Percentiles rank a stretch among this genome's conserved stretches.
These are phyloP conservation scores for Discostella pseudostelligera DNA, from an alignment of 108 stramenopile species.

Conservation along the genomic window DNA sequence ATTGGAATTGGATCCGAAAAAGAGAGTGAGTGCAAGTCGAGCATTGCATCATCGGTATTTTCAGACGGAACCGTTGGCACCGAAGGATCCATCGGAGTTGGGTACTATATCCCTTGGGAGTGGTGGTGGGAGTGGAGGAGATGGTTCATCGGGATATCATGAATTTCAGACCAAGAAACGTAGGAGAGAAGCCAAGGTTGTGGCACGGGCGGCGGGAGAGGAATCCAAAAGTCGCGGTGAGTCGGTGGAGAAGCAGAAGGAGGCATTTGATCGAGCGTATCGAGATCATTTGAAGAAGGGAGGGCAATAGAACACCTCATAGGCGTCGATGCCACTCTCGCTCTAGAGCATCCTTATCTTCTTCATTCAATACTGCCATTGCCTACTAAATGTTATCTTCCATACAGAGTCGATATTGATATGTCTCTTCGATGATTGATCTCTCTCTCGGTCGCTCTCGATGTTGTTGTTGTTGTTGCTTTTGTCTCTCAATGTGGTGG, in stretches of 20 bases:
- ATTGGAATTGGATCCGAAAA: conserved; percentile 77
- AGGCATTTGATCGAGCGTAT: conserved; percentile 70
- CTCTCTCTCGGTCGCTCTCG: too few species aligned
- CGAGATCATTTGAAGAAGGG: conserved; percentile 70
- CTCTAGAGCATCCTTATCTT: too few species aligned
- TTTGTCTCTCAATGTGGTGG: too few species aligned
- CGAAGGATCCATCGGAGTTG: conserved; percentile 64
- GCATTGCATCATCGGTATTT: conserved; percentile 73
- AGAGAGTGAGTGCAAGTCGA: conserved; percentile 60
- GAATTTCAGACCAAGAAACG: conserved; percentile 89
- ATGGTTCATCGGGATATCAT: conserved; percentile 57
- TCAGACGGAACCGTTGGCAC: conserved; percentile 59
- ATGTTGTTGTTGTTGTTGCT: too few species aligned
- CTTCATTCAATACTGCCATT: too few species aligned
- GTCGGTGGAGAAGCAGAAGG: conserved; percentile 61
- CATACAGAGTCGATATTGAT: too few species aligned
- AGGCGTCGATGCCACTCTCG: too few species aligned
- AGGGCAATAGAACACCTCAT: too few species aligned
- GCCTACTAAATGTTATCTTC: too few species aligned
- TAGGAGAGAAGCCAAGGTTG: conserved; percentile 73
- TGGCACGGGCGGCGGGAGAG: conserved; percentile 61
- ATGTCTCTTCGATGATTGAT: too few species aligned
- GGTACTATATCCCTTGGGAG: conserved; percentile 55
- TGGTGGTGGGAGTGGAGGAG: conserved; percentile 24
- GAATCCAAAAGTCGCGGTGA: conserved; percentile 54